A percentile compares a stretch with the other conserved stretches of the same genome.
These are phyloP conservation scores for Tricholoma bakamatsutake DNA, from an alignment of 768 basidiomycete genomes.

Conservation along the genomic window DNA sequence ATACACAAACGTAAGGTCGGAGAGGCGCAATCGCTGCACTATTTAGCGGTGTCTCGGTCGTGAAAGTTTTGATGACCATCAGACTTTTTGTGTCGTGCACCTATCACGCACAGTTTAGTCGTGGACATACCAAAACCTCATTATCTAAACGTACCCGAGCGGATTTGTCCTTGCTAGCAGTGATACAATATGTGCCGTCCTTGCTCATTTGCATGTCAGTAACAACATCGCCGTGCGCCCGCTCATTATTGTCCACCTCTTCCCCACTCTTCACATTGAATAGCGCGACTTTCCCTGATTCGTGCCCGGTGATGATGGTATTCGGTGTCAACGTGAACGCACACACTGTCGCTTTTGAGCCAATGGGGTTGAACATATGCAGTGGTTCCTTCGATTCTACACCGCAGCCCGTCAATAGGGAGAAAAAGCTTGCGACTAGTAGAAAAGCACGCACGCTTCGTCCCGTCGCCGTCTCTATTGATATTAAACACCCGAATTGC, in stretches of 20 bases:
- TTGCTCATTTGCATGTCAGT: conserved; percentile 90
- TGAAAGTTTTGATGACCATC: conserved; percentile 86
- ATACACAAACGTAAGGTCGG: conserved; percentile 67
- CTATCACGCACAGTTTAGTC: conserved; percentile 23
- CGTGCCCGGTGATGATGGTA: conserved; percentile 89
- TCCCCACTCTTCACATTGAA: conserved; percentile 88
- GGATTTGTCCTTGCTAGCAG: conserved; percentile 94
- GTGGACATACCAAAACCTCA: background rate
- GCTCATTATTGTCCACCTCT: conserved; percentile 76
- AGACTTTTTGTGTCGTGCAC: conserved; percentile 88
- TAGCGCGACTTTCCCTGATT: conserved; percentile 90
- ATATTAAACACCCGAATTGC: conserved; percentile 88
- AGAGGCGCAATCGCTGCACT: conserved; percentile 83
- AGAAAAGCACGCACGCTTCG: conserved; percentile 57
- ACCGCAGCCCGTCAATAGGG: conserved; percentile 1
- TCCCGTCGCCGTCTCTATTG: conserved; percentile 76
- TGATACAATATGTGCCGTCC: conserved; percentile 93
- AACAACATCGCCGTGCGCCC: conserved; percentile 80
- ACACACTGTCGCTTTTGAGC: conserved; percentile 96
- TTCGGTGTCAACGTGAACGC: conserved; percentile 78
- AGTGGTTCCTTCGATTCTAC: conserved; percentile 73
- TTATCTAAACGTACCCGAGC: conserved; percentile 62
- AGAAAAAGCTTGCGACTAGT: background rate
- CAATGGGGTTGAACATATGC: conserved; percentile 80
- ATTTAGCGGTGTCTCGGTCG: conserved; percentile 93